Base-by-base conservation (phyloP, 805 yeast genomes). In the Candida jianshihensis region DNA sequence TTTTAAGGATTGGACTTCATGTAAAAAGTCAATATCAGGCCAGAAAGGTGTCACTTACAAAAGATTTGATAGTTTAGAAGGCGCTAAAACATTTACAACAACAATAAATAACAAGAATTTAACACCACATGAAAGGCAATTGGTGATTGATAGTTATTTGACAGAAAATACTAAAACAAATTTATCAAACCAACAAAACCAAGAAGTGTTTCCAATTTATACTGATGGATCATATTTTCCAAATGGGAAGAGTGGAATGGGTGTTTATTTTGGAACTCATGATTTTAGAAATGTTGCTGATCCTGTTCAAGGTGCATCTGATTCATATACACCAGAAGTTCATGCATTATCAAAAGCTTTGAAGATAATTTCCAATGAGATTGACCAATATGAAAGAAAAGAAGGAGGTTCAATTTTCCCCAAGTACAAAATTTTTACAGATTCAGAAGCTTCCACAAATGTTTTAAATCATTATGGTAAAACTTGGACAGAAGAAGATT, bases 321-420 rank as follows among this genome's bases (percentile, higher is more conserved):
- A 95, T 1, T 88, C 87, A 48, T 88, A 84, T 45, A 60, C 85
- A 28, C 92, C 95, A 1, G 97, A 89, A 57, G 68, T 88, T 10
- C 55, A 62, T 12, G 96, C 95, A 0, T 67, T 83, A 15, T 51
- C 60, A 5, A 64, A 64, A 24, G 94, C 92, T 0, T 51, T 83
- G 39, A 53, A 54, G 6, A 46, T 50, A 6, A 65, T 79, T 14
- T 33, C 43, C 1, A 19, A 40, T 2, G 71, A 65, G 18, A 53
- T 67, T 37, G 45, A 49, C 4, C 34, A 42, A 10, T 49, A 47
- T 25, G 33, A 37, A n/a, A 31, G 34, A 1, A 47, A 43, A 0
- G 40, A 48, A 2, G 47, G 24, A 5, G 24, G 41, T 4, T 39
- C 37, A 1, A 41, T 42, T 13, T 31, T 46, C 5, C 47, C 45